Evolutionary conservation across 1,284 basidiomycete species (phyloP), one percentile per base, ranked within the genome.

Genomic region (Binderoboletus segoi): DNA sequence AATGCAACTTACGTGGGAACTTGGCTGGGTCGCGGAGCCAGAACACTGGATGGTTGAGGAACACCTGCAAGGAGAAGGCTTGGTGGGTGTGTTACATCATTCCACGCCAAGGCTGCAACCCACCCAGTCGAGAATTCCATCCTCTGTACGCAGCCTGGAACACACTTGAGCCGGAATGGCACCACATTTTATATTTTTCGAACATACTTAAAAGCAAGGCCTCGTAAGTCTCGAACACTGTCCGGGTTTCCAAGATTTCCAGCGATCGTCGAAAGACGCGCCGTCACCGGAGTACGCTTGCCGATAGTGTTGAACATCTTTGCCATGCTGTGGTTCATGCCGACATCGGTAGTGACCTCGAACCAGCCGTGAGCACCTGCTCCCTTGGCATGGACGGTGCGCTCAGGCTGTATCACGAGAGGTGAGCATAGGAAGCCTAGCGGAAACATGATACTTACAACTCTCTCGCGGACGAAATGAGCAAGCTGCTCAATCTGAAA

Each of bases 301-400:
- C 63, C 65, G 8, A 67, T n/a, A 4, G 56, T 59, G 41, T 62
- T 49, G 18, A 65, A 65, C 24, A 67, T 48, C 30, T 51, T 56
- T 8, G 62, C 64, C 48, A 65, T 64, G n/a, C 53, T 81, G 16
- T 79, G 76, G 42, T 77, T 81, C 45, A 68, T 66, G 65, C 79
- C 80, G 26, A 80, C 57, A 23, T 62, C 52, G 48, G 67, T 68
- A 10, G 66, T 69, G 12, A 65, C 63, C 65, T 83, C 81, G 64
- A 82, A 85, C 60, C 77, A 74, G 46, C 84, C 84, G 67, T 85
- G 83, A 6, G 83, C 84, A 37, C 82, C 84, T 21, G 70, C 74
- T 28, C 77, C 78, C 62, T 77, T 76, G 45, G 77, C 78, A 61
- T 78, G 77, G 21, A 79, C 68, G 32, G 71, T 70, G n/a, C 73